phyloP scores from a whole-genome alignment of 345 rosid genomes.

The Eucalyptus virginea region DNA sequence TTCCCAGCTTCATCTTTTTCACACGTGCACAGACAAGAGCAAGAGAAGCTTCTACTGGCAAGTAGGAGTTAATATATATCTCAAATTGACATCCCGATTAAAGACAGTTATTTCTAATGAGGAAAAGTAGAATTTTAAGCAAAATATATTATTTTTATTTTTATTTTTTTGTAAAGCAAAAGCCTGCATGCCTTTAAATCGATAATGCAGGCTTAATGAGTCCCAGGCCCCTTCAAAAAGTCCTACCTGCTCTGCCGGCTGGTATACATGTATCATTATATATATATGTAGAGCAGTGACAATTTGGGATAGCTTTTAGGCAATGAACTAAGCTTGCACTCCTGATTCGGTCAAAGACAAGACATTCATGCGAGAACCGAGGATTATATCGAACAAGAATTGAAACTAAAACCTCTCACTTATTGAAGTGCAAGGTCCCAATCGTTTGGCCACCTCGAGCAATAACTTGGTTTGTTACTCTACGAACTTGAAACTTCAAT shows the following conservation, averaged over 20 bases:
- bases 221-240: background rate
- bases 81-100: background rate
- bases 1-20: background rate
- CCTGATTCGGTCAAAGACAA: background rate
- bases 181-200: background rate
- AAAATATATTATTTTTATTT: background rate
- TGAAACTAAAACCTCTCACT: background rate
- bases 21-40: background rate
- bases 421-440: background rate
- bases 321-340: background rate
- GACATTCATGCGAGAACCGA: background rate
- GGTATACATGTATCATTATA: background rate
- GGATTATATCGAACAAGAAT: background rate
- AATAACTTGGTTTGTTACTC: background rate
- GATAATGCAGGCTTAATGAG: background rate
- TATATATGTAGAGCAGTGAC: background rate
- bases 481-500: background rate
- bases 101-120: background rate
- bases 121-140: background rate
- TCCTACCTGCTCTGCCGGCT: background rate
- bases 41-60: background rate
- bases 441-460: background rate
- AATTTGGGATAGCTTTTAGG: background rate
- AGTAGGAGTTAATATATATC: background rate
- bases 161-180: background rate